Evolutionary conservation across 202 grass and related monocot genomes (phyloP).

Genomic region (Digitaria exilis): DNA sequence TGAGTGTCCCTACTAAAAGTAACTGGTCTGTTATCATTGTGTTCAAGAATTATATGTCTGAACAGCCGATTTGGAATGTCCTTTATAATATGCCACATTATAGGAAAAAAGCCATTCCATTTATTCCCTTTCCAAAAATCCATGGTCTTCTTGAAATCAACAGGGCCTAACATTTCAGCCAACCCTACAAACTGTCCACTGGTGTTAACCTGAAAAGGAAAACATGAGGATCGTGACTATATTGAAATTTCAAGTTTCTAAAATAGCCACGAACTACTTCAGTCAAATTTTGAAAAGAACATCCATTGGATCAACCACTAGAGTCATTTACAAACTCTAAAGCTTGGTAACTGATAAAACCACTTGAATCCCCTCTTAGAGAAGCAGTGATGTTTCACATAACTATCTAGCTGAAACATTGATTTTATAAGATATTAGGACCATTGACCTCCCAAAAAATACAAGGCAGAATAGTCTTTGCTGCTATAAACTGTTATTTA

Average conservation of each 20-base stretch:
- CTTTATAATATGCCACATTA: too few species aligned
- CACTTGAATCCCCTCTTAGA: not conserved
- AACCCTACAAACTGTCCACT: slow-evolving; percentile 84
- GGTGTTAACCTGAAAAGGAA: slow-evolving; percentile 72
- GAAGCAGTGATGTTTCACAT: not conserved
- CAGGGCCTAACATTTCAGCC: slow-evolving; percentile 83
- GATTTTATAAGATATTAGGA: slow-evolving; percentile 11
- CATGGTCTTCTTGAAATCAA: slow-evolving; percentile 79
- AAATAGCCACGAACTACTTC: not conserved
- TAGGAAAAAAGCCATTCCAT: too few species aligned
- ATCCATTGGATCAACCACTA: not conserved
- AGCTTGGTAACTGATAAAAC: not conserved
- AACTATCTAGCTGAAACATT: slow-evolving; percentile 30
- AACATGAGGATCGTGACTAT: not conserved
- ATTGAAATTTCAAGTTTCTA: not conserved
- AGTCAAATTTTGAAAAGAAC: not conserved
- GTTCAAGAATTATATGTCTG: too few species aligned
- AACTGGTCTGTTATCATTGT: too few species aligned
- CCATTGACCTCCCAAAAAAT: too few species aligned
- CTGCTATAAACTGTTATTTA: slow-evolving; percentile 8
- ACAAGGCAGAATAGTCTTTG: not conserved
- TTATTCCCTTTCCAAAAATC: too few species aligned
- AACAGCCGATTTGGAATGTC: too few species aligned
- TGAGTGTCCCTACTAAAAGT: slow-evolving; percentile 82
- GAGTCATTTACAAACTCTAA: not conserved